A percentile compares a stretch with the other conserved stretches of the same genome.
These are phyloP conservation scores for Arthonia radiata DNA, from an alignment of 495 filamentous ascomycete genomes.

Conservation along the genomic window DNA sequence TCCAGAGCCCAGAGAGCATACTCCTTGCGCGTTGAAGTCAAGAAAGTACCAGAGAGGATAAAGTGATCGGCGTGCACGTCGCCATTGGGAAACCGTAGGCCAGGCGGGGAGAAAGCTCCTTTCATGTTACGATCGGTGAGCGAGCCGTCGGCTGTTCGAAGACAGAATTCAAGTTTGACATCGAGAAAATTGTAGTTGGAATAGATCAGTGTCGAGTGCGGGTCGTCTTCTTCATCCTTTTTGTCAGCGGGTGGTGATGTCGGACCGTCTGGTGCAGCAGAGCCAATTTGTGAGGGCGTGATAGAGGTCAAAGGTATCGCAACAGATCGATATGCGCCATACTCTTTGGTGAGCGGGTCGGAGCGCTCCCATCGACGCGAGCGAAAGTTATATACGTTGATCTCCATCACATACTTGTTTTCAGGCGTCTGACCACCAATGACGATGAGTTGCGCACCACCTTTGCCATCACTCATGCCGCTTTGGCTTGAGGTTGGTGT, in stretches of 20 bases:
- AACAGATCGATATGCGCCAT: constrained; percentile 87
- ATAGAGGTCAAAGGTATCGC: constrained; percentile 58
- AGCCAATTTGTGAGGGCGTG: constrained; percentile 47
- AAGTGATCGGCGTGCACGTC: constrained; percentile 87
- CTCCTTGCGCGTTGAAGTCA: constrained; percentile 93
- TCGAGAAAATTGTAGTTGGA: constrained; percentile 98
- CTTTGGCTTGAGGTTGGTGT: constrained; percentile 73
- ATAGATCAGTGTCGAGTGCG: constrained; percentile 71
- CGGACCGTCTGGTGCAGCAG: constrained; percentile 15
- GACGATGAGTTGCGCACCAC: constrained; percentile 91
- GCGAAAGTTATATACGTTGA: constrained; percentile 93
- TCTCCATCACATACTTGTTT: constrained; percentile 97
- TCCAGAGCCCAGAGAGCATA: constrained; percentile 95
- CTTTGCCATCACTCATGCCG: constrained; percentile 64
- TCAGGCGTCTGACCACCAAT: constrained; percentile 89
- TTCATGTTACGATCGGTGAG: constrained; percentile 75
- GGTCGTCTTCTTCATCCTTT: constrained; percentile 10
- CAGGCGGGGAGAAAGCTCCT: constrained; percentile 65
- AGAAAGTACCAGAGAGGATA: constrained; percentile 85
- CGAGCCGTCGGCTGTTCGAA: constrained; percentile 62
- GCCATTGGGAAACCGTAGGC: constrained; percentile 82
- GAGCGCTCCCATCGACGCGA: constrained; percentile 89
- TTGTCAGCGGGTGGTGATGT: constrained; percentile 13
- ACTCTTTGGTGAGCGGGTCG: constrained; percentile 58
- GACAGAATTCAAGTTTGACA: constrained; percentile 82